Conservation (phyloP, 2,329 filamentous ascomycete species). For the Penicillium glabrum region DNA sequence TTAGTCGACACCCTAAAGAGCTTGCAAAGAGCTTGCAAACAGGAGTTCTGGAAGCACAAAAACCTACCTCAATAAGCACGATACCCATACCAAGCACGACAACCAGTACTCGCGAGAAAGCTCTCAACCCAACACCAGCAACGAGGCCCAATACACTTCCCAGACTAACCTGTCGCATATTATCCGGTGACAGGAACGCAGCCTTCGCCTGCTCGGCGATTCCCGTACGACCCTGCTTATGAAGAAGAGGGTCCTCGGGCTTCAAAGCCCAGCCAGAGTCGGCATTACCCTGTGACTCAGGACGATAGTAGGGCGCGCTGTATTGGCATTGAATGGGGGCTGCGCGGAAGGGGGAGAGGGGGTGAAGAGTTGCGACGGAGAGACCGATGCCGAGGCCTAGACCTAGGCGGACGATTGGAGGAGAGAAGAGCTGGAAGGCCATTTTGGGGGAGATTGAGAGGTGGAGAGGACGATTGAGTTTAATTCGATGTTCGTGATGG, state of each 20-base stretch:
- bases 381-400: constrained; percentile 37
- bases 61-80: constrained; percentile 44
- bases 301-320: constrained; percentile 23
- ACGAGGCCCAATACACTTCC: constrained; percentile 47
- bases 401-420: constrained; percentile 33
- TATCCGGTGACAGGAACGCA: constrained; percentile 32
- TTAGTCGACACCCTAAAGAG: neutral
- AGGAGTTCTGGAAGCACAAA: too few species aligned
- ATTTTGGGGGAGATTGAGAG: constrained; percentile 18
- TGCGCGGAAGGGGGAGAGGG: constrained; percentile 35
- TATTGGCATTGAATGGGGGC: constrained; percentile 41
- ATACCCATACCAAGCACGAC: constrained; percentile 46
- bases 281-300: constrained; percentile 15
- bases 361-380: constrained; percentile 28
- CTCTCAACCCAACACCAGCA: constrained; percentile 43
- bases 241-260: constrained; percentile 19
- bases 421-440: constrained; percentile 27
- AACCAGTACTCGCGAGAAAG: constrained; percentile 46
- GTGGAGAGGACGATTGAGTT: neutral
- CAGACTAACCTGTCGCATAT: constrained; percentile 46
- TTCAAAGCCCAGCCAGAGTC: constrained; percentile 29
- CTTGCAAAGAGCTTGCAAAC: neutral
- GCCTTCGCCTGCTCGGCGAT: constrained; percentile 4
- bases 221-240: constrained; percentile 27
- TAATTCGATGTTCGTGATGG: neutral